Conservation (phyloP, 768 basidiomycete genomes). For the Suillus americanus region DNA sequence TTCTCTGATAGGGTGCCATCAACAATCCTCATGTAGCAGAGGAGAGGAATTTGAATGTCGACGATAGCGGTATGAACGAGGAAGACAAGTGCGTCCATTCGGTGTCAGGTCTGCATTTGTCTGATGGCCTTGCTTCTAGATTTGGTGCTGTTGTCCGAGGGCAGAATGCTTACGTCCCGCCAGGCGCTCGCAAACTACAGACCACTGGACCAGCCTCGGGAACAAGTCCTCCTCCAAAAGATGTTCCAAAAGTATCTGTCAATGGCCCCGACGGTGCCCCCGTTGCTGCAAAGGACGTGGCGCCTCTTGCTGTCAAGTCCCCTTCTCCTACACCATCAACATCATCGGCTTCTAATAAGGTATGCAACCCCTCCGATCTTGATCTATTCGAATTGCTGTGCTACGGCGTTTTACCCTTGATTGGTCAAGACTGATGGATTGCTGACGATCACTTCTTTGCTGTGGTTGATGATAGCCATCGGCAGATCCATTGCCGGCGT, state of each 20-base stretch:
- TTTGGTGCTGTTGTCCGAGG: conserved; percentile 91
- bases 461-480: conserved; percentile 46
- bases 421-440: conserved; percentile 15
- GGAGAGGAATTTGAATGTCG: conserved; percentile 67
- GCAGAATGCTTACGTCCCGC: conserved; percentile 91
- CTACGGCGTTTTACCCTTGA: conserved; percentile 2
- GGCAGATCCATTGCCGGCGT: conserved; percentile 77
- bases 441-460: conserved; percentile 6
- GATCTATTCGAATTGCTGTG: background rate
- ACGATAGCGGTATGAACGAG: conserved; percentile 81
- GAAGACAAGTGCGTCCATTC: conserved; percentile 82
- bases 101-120: conserved; percentile 93
- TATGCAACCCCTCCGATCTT: conserved; percentile 18
- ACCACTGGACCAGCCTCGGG: conserved; percentile 20
- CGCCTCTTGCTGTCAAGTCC: conserved; percentile 51
- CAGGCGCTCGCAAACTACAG: conserved; percentile 69
- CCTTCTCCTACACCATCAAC: conserved; percentile 62
- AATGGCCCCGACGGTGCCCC: conserved; percentile 75
- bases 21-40: conserved; percentile 88
- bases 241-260: conserved; percentile 72
- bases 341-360: conserved; percentile 49
- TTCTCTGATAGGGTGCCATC: conserved; percentile 46
- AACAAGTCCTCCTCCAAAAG: conserved; percentile 33
- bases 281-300: conserved; percentile 41
- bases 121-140: conserved; percentile 78